Conservation (phyloP, 257 asterid genomes). For the Marsdenia floribunda region DNA sequence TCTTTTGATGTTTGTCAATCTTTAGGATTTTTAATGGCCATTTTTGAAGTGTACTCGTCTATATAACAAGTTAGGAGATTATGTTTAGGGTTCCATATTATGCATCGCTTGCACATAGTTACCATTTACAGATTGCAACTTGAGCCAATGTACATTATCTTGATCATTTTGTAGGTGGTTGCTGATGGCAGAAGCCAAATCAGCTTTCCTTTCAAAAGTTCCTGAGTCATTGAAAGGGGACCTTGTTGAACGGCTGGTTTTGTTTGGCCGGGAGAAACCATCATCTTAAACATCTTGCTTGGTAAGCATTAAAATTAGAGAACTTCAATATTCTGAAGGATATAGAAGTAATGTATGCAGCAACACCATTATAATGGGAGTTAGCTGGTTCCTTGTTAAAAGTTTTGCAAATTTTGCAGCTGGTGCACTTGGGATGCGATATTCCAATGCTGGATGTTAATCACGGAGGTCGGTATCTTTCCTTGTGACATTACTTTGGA, state of each 20-base stretch:
- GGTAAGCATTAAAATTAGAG: slow-evolving; percentile 31
- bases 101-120: not conserved
- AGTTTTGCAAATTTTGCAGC: not conserved
- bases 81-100: not conserved
- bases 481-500: not conserved
- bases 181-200: slow-evolving; percentile 61
- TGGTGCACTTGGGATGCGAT: not conserved
- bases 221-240: slow-evolving; percentile 67
- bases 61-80: not conserved
- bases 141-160: not conserved
- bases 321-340: not conserved
- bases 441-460: slow-evolving; percentile 8
- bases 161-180: slow-evolving; percentile 41
- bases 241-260: slow-evolving; percentile 44
- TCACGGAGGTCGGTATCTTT: not conserved
- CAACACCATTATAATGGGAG: not conserved
- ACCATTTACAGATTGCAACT: not conserved
- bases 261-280: slow-evolving; percentile 51
- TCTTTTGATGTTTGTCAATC: not conserved
- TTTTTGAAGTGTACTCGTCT: not conserved
- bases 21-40: not conserved
- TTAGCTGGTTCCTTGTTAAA: not conserved
- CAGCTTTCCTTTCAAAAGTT: slow-evolving; percentile 46
- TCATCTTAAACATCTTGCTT: slow-evolving; percentile 28
- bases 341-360: not conserved